Base-by-base conservation (phyloP, 257 asterid genomes). In the Voacanga thouarsii region DNA sequence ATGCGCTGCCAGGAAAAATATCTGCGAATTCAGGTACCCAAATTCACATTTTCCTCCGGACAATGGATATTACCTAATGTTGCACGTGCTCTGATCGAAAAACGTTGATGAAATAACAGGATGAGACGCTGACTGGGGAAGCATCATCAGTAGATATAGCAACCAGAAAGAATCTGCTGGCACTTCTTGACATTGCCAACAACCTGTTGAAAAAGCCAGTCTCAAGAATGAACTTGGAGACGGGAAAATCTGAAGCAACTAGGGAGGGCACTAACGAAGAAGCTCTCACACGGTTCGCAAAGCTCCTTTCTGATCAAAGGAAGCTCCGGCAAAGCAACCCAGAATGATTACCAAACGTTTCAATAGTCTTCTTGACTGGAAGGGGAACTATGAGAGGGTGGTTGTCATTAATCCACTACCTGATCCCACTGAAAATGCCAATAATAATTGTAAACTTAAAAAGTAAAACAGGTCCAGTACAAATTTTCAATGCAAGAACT, bases 21-120 rank as follows among this genome's bases (percentile, higher is more conserved):
- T 79, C 90, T 91, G 21, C 88, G 97, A 0, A 87, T 92, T 41
- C 96, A 90, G 92, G 96, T 90, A 80, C n/a, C 18, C 11, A 57
- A 28, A 30, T 15, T 39, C 18, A 21, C 43, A 63, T 3, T 63
- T n/a, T 12, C 19, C 4, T 51, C 6, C 4, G 21, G 18, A 47
- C 3, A 47, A 51, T 51, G 21, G 56, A 51, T 15, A 51, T 51
- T 51, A 12, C 21, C 5, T 2, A 51, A 2, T n/a, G 30, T 23
- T 23, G 28, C 28, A 26, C 19, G 19, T 7, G 41, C 14, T 3
- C 30, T 26, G 10, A 56, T 1, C 10, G 18, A 55, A 57, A 57
- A 57, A 7, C 7, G 30, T 57, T 57, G n/a, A 19, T 33, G 26
- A 14, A n/a, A 4, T 0, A 43, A 24, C 73, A 78, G 78, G 82